Conservation (phyloP, 176 grass and related monocot genomes). For the Oryza glumipatula region DNA sequence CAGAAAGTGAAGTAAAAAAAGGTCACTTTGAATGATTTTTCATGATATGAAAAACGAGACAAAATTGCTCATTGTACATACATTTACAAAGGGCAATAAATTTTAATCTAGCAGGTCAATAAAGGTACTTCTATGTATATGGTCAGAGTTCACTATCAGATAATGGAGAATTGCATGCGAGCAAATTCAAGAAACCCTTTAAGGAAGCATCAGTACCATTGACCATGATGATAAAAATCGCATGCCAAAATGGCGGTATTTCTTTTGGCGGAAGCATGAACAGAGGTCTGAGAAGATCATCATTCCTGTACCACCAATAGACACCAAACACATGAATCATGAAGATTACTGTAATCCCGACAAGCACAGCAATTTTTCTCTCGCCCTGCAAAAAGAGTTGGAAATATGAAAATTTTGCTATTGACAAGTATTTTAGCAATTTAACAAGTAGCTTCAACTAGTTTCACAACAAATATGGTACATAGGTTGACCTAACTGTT, state of each 20-base stretch:
- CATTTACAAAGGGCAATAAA: constrained; percentile 7
- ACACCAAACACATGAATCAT: constrained; percentile 86
- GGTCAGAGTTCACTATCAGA: constrained; percentile 18
- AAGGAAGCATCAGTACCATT: constrained; percentile 66
- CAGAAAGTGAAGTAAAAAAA: constrained; percentile 14
- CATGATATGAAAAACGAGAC: neutral
- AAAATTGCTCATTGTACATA: neutral
- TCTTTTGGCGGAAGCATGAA: constrained; percentile 96
- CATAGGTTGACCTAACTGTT: neutral
- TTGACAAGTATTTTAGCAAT: constrained; percentile 24
- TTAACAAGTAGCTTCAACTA: constrained; percentile 25
- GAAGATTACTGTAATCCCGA: constrained; percentile 84
- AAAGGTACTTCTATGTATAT: constrained; percentile 23
- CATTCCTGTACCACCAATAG: constrained; percentile 97
- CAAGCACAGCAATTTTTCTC: constrained; percentile 75
- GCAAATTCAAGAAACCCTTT: constrained; percentile 34
- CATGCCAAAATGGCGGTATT: constrained; percentile 98
- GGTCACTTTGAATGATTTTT: constrained; percentile 6
- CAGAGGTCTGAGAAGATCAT: constrained; percentile 83
- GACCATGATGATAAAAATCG: constrained; percentile 97
- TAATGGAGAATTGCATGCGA: neutral
- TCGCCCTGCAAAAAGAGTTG: constrained; percentile 72
- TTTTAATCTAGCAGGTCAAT: constrained; percentile 6
- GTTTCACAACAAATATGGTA: constrained; percentile 29
- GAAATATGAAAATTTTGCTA: constrained; percentile 28